Base-by-base conservation (phyloP, 306 rosid species). In the Cucurbita maxima region DNA sequence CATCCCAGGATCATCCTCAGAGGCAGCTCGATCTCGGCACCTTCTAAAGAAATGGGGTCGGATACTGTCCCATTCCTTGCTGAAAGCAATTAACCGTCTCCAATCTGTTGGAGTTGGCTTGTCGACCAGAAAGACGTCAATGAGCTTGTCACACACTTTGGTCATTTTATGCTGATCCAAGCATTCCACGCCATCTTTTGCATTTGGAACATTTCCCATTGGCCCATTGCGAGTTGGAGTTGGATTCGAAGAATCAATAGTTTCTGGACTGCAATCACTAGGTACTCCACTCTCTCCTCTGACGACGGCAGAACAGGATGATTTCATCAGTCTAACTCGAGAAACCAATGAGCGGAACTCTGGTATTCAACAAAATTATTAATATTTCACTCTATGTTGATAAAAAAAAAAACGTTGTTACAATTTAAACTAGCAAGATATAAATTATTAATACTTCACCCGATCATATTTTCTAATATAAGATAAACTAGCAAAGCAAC, bases 111-210 rank as follows among this genome's bases (percentile, higher is more conserved):
- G 85, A 45, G 89, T 84, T 41, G 97, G 89, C 81, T 90, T 94
- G 78, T 94, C 99, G 47, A 91, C 94, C 87, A 89, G 47, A 86
- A 94, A 94, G 80, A 94, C 91, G 20, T 82, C 97, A 81, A 91
- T 94, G 16, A 94, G 87, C 82, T 94, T 94, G 78, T 94, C 88
- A 2, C 95, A 94, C n/a, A 89, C 83, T 68, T 78, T 54, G 67
- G 55, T 64, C 95, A 87, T 91, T 74, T 74, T 71, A 15, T 45
- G 77, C 22, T 85, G 87, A 51, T 85, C 92, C 85, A 83, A 69
- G 30, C 66, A 36, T 82, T 71, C 78, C n/a, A 58, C 40, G 10
- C 70, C 76, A n/a, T 73, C 82, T 59, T 78, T 74, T 56, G 30
- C 85, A 51, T 82, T 37, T 14, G 79, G 81, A 78, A 71, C 76